Percentiles rank a stretch among this genome's conserved stretches.
phyloP scores from a whole-genome alignment of 2,329 filamentous ascomycete species.

The Trichoderma citrinoviride region DNA sequence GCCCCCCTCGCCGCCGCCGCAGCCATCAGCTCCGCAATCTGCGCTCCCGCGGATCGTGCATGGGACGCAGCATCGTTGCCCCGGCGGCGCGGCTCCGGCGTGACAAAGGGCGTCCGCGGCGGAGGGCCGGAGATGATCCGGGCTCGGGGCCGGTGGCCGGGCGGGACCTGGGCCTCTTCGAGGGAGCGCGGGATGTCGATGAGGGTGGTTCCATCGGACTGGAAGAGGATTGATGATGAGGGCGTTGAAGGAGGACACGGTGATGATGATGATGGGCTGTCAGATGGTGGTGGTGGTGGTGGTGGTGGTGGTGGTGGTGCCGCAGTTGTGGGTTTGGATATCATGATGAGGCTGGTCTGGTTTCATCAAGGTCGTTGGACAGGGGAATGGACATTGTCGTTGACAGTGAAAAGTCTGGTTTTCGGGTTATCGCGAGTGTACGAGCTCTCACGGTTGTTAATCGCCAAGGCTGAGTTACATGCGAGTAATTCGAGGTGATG shows the following conservation, averaged over 20 bases:
- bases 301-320: neutral
- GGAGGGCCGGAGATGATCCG: conserved; percentile 48
- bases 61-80: neutral
- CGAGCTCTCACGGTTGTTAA: no score
- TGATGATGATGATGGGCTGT: neutral
- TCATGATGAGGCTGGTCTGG: neutral
- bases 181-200: conserved; percentile 70
- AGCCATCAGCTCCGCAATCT: conserved; percentile 55
- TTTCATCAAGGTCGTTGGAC: no score
- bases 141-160: conserved; percentile 36
- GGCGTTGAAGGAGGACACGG: neutral
- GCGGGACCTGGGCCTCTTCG: conserved; percentile 59
- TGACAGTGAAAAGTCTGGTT: no score
- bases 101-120: conserved; percentile 46
- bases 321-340: neutral
- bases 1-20: conserved; percentile 46
- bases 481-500: no score
- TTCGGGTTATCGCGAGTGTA: no score
- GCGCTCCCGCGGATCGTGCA: conserved; percentile 42
- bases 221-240: conserved; percentile 35
- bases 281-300: neutral
- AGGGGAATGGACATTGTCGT: no score
- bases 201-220: conserved; percentile 41
- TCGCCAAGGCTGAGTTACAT: no score
- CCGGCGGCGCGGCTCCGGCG: conserved; percentile 49